Conservation (phyloP, 306 rosid genomes). For the Prunus padus region DNA sequence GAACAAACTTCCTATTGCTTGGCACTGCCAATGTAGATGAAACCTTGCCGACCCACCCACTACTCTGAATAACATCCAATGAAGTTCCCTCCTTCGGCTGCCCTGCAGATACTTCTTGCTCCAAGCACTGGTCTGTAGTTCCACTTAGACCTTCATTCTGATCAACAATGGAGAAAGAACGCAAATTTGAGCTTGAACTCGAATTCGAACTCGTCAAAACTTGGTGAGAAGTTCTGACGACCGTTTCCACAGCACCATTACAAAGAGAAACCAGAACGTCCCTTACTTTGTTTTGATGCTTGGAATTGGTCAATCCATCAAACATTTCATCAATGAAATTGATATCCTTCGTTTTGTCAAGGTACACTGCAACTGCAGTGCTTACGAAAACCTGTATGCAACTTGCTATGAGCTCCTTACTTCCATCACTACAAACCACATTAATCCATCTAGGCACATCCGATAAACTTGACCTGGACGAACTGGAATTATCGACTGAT, state of each 20-base stretch:
- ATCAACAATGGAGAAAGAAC: slow-evolving; percentile 31
- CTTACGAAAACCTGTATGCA: slow-evolving; percentile 70
- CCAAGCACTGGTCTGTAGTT: slow-evolving; percentile 27
- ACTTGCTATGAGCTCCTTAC: slow-evolving; percentile 53
- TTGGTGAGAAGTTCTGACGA: slow-evolving; percentile 75
- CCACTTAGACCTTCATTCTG: slow-evolving; percentile 23
- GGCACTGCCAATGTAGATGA: slow-evolving; percentile 80
- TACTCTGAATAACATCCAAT: slow-evolving; percentile 28
- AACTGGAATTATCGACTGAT: slow-evolving; percentile 7
- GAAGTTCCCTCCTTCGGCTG: slow-evolving; percentile 27
- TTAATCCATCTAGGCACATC: slow-evolving; percentile 56
- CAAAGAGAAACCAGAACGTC: slow-evolving; percentile 65
- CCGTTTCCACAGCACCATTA: slow-evolving; percentile 87
- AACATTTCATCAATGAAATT: slow-evolving; percentile 69
- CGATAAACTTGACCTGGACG: slow-evolving; percentile 24
- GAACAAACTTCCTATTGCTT: slow-evolving; percentile 61
- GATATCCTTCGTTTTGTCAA: slow-evolving; percentile 80
- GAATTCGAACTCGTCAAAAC: slow-evolving; percentile 50
- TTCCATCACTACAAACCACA: slow-evolving; percentile 48
- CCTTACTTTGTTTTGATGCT: slow-evolving; percentile 57
- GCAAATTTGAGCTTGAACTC: slow-evolving; percentile 22
- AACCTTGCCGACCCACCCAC: slow-evolving; percentile 61
- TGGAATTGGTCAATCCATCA: slow-evolving; percentile 76
- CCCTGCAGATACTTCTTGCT: slow-evolving; percentile 37
- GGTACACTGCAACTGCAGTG: slow-evolving; percentile 79